phyloP scores from a whole-genome alignment of 2,329 filamentous ascomycete genomes.

The Aspergillus spinulosporus region DNA sequence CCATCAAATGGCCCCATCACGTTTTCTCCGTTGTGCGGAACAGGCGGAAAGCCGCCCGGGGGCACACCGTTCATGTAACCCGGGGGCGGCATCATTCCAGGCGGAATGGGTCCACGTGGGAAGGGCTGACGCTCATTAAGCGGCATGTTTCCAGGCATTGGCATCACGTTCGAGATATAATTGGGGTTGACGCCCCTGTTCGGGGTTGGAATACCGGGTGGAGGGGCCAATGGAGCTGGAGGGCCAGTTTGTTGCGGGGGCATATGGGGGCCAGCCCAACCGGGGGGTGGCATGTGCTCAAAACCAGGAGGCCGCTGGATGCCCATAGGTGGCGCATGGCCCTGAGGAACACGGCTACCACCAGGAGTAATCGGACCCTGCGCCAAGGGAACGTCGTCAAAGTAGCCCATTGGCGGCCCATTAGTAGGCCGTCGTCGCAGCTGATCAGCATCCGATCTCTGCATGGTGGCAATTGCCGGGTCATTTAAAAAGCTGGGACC shows the following conservation, averaged over 20 bases:
- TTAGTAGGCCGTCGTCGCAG: constrained; percentile 41
- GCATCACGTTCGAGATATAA: constrained; percentile 38
- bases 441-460: constrained; percentile 40
- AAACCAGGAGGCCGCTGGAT: constrained; percentile 48
- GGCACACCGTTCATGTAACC: constrained; percentile 47
- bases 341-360: constrained; percentile 36
- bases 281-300: constrained; percentile 43
- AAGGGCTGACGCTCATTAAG: constrained; percentile 40
- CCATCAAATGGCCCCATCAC: constrained; percentile 43
- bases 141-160: constrained; percentile 37
- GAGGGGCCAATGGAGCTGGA: constrained; percentile 36
- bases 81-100: constrained; percentile 48
- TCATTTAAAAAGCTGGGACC: constrained; percentile 44
- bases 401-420: constrained; percentile 41
- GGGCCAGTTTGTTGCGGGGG: constrained; percentile 39
- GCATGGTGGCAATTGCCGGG: constrained; percentile 45
- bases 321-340: constrained; percentile 38
- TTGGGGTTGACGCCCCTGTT: constrained; percentile 40
- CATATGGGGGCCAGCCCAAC: constrained; percentile 40
- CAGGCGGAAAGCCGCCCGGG: constrained; percentile 42
- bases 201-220: constrained; percentile 42
- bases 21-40: constrained; percentile 41
- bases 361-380: constrained; percentile 39
- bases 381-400: constrained; percentile 42
- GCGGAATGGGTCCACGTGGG: constrained; percentile 41